Conservation (phyloP, 768 basidiomycete species). For the Mycena alexandri region DNA sequence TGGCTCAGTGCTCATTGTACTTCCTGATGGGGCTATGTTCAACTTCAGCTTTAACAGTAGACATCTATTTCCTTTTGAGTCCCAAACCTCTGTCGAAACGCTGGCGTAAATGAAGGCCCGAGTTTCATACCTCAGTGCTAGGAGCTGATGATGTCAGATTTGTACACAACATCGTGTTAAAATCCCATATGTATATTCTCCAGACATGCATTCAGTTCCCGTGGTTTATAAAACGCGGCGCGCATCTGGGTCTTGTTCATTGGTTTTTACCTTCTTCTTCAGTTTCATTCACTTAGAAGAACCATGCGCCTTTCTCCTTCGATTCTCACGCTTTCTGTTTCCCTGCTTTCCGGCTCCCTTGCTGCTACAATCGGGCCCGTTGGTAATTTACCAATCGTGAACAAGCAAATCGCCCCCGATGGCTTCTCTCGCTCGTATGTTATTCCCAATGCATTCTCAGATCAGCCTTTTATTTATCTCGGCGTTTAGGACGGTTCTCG, state of each 20-base stretch:
- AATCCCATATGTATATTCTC: no score
- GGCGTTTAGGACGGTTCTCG: slow-evolving; percentile 43
- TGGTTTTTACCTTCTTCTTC: not conserved
- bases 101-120: no score
- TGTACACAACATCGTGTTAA: no score
- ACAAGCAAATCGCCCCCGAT: slow-evolving; percentile 62
- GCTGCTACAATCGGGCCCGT: slow-evolving; percentile 45
- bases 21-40: no score
- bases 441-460: not conserved
- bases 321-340: slow-evolving; percentile 25
- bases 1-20: no score
- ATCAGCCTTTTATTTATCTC: slow-evolving; percentile 27
- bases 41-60: no score
- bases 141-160: no score
- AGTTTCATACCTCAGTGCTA: no score
- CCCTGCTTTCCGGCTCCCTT: slow-evolving; percentile 42
- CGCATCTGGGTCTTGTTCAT: not conserved
- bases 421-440: slow-evolving; percentile 60
- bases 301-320: slow-evolving; percentile 4
- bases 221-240: no score
- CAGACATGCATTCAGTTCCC: no score
- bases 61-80: no score
- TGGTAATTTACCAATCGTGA: slow-evolving; percentile 54
- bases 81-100: no score
- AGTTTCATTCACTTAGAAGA: not conserved